These are phyloP conservation scores for Gossypium longicalyx DNA, from an alignment of 345 rosid genomes.

Conservation along the genomic window DNA sequence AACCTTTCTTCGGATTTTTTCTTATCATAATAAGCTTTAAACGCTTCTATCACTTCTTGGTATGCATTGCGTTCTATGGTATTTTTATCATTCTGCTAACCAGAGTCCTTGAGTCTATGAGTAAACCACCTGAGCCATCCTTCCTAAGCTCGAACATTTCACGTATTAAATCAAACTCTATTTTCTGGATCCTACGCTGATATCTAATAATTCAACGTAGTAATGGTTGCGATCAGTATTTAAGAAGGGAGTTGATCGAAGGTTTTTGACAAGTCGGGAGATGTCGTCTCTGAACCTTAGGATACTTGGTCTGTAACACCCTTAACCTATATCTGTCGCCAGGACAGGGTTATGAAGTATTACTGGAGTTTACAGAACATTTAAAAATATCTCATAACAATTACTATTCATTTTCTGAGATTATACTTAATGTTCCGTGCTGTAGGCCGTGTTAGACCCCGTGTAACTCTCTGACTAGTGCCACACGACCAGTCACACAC, in stretches of 20 bases:
- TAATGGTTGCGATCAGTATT: background rate
- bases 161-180: background rate
- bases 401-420: no score
- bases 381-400: no score
- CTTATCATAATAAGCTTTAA: slow-evolving; percentile 5
- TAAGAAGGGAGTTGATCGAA: background rate
- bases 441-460: no score
- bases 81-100: background rate
- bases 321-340: no score
- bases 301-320: background rate
- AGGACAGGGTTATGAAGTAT: no score
- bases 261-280: background rate
- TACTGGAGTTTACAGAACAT: no score
- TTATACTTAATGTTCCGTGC: no score
- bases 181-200: background rate
- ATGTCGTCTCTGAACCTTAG: slow-evolving; percentile 15
- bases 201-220: slow-evolving; percentile 13
- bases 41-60: background rate
- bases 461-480: no score
- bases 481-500: no score
- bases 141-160: background rate
- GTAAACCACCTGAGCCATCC: slow-evolving; percentile 4
- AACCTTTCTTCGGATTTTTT: background rate
- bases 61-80: slow-evolving; percentile 7
- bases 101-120: slow-evolving; percentile 15